Base-by-base conservation (phyloP, 1,284 basidiomycete genomes). In the Fomitopsis pinicola region DNA sequence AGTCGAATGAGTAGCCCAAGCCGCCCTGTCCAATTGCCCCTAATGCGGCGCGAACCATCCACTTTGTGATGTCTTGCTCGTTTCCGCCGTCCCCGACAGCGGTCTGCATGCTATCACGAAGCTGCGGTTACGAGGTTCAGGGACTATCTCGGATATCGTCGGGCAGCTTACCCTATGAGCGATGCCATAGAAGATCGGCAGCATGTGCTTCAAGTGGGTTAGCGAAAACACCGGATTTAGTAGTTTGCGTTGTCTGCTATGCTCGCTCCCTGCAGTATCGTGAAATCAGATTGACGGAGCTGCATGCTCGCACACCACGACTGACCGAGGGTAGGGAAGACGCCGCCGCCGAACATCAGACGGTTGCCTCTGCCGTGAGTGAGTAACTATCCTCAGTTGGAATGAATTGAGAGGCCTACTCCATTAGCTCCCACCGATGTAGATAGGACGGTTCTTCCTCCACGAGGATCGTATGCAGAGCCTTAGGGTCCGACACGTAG, bases 21-120 rank as follows among this genome's bases (percentile, higher is more conserved):
- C 75, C 75, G 8, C 69, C 75, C 59, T 75, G 75, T 8, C 73
- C 74, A 56, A 78, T 69, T 8, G 72, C 65, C 62, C 77, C 76
- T 17, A 78, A 67, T 4, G 75, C 71, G 15, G 71, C 67, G 46
- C 72, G 71, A 12, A 68, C 69, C 68, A 72, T 71, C 71, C 75
- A 75, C 12, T 64, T 50, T 14, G 72, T 60, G 40, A 78, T 59
- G 57, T 77, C 71, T 40, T 76, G 57, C 45, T 71, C 71, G 17
- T 60, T 60, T 3, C 65, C 62, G 26, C 66, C 69, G 35, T 40
- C 33, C 2, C 36, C 22, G 28, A 66, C 60, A 28, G 60, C 64
- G 17, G 36, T 38, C 19, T 45, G 54, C 14, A 72, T 62, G 3
- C 65, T 67, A n/a, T 64, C 61, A 12, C 62, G 62, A 4, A 71